Percentiles rank a stretch among this genome's conserved stretches.
Evolutionary conservation across 108 stramenopile genomes (phyloP).

Genomic region (Parmales sp.): DNA sequence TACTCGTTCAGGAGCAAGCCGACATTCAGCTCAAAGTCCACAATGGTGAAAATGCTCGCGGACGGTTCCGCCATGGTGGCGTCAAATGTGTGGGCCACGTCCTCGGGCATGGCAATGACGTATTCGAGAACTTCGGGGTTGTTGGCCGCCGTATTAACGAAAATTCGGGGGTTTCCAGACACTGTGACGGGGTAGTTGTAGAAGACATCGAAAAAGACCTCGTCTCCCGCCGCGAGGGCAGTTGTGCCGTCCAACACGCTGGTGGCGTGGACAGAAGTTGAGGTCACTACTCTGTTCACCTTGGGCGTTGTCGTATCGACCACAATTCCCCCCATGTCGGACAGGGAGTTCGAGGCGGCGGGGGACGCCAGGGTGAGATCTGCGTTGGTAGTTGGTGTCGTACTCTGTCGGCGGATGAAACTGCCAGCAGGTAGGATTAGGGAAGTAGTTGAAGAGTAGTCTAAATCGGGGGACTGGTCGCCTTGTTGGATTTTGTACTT

Average conservation of each 20-base stretch:
- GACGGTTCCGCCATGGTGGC: not conserved
- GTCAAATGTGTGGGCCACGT: not conserved
- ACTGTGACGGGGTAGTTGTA: constrained; percentile 9
- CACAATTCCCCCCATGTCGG: not conserved
- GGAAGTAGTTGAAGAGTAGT: not conserved
- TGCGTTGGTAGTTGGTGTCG: not conserved
- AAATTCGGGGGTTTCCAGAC: not conserved
- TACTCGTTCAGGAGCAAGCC: not conserved
- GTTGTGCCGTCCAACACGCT: not conserved
- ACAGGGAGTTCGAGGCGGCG: constrained; percentile 2
- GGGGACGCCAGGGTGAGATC: constrained; percentile 1
- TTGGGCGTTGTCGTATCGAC: constrained; percentile 9
- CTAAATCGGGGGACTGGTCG: not conserved
- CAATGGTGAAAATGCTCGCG: not conserved
- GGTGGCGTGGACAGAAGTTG: not conserved
- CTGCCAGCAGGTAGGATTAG: not conserved
- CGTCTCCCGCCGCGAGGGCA: constrained; percentile 1
- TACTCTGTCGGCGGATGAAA: not conserved
- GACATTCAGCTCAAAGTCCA: not conserved
- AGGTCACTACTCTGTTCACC: not conserved
- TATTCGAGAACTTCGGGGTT: not conserved
- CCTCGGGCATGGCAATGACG: not conserved
- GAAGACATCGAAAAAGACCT: not conserved
- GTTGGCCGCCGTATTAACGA: not conserved
- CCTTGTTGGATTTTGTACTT: not conserved